Conservation (phyloP, 2,329 filamentous ascomycete species). For the Graphiopsis chlorocephala region DNA sequence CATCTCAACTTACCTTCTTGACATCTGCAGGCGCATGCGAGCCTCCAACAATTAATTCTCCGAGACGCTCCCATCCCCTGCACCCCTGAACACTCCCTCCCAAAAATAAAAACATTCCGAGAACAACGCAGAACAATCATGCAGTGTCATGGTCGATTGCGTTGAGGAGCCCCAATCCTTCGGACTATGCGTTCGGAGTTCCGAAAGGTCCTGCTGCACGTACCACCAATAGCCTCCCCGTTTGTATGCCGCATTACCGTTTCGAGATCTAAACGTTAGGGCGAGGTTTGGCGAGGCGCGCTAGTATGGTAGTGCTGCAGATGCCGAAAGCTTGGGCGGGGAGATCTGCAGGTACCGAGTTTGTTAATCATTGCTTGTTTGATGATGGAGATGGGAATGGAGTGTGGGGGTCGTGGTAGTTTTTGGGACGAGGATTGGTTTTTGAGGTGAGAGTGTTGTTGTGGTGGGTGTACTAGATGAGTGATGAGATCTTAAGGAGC, state of each 20-base stretch:
- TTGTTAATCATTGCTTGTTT: not conserved
- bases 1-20: not conserved
- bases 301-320: not conserved
- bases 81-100: not conserved
- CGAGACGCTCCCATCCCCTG: not conserved
- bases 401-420: not conserved
- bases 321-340: not conserved
- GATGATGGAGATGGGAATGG: not conserved
- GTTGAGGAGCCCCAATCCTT: not conserved
- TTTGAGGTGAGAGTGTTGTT: not conserved
- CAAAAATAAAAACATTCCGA: not conserved
- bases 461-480: not conserved
- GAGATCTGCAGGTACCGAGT: not conserved
- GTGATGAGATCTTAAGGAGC: not conserved
- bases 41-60: not conserved
- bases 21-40: not conserved
- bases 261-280: not conserved
- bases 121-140: too few relatives aligned
- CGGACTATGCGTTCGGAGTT: not conserved
- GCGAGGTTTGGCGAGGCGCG: not conserved
- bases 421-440: not conserved
- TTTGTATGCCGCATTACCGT: constrained; percentile 4
- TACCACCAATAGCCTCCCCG: not conserved
- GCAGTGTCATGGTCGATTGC: not conserved
- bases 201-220: not conserved